Evolutionary conservation across 257 asterid genomes (phyloP).

Genomic region (Echites panduratus): DNA sequence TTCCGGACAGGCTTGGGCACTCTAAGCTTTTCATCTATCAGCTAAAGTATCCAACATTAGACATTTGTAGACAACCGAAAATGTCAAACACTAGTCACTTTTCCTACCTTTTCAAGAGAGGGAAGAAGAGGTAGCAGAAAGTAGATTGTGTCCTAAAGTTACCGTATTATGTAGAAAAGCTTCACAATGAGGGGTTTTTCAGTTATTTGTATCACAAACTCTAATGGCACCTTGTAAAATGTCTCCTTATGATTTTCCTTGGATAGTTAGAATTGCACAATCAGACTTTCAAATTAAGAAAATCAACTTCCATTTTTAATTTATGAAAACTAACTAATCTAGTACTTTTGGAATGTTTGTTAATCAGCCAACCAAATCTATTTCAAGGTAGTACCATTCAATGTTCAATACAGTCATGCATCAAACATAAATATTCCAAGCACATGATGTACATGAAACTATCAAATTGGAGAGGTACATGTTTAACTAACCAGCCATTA

Average conservation of each 20-base stretch:
- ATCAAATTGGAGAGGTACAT: background rate
- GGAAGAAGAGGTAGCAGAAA: background rate
- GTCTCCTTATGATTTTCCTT: background rate
- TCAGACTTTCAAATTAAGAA: background rate
- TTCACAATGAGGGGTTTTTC: background rate
- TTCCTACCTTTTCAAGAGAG: background rate
- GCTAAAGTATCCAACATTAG: too few relatives aligned
- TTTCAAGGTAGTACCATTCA: background rate
- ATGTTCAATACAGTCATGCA: background rate
- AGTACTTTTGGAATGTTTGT: background rate
- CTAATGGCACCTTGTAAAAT: background rate
- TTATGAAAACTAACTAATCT: background rate
- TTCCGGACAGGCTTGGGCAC: background rate
- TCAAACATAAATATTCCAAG: background rate
- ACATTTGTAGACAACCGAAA: too few relatives aligned
- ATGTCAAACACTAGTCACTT: background rate
- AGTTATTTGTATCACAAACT: background rate
- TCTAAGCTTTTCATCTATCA: background rate
- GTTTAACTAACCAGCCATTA: conserved; percentile 87
- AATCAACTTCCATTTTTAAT: background rate
- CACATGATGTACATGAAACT: background rate
- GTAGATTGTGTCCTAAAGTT: background rate
- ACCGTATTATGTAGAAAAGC: background rate
- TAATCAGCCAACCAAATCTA: background rate
- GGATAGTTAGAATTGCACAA: background rate